These are phyloP conservation scores for Loxodes magnus DNA, from an alignment of 73 alveolate genomes.

Conservation along the genomic window DNA sequence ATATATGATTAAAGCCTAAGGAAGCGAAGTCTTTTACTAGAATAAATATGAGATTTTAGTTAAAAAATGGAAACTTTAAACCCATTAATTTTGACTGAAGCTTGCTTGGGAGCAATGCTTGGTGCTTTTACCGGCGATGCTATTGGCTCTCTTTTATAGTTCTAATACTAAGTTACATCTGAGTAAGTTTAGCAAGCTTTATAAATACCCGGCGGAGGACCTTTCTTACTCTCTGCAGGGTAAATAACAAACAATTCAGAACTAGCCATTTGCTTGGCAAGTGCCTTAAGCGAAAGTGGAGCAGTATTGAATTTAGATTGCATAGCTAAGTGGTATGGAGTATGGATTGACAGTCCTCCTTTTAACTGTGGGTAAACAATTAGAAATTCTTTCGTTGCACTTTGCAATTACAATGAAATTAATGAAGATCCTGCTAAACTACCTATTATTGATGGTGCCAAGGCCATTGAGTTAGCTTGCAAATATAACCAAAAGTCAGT, in stretches of 20 bases:
- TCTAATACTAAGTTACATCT: not conserved
- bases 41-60: too few species aligned
- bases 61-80: too few species aligned
- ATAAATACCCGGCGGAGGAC: conserved; percentile 24
- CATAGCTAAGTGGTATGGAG: conserved; percentile 8
- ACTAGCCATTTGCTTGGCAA: conserved; percentile 18
- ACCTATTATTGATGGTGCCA: not conserved
- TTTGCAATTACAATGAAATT: not conserved
- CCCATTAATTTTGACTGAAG: too few species aligned
- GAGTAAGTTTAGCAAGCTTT: conserved; percentile 9
- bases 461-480: not conserved
- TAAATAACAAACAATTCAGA: conserved; percentile 35
- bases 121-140: conserved; percentile 53
- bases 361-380: conserved; percentile 29
- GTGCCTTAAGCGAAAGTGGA: conserved; percentile 5
- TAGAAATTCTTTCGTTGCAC: not conserved
- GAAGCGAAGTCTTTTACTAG: too few species aligned
- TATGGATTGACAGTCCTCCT: conserved; percentile 18
- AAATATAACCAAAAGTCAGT: conserved; percentile 1
- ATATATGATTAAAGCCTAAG: too few species aligned
- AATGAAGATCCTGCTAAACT: too few species aligned
- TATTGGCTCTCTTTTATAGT: conserved; percentile 23
- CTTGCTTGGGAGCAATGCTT: not conserved
- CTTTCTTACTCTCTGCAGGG: conserved; percentile 9
- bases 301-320: not conserved